Evolutionary conservation across 805 yeast species (phyloP), one percentile per base, ranked within the genome.

Genomic region (Cyberlindnera galapagoensis): DNA sequence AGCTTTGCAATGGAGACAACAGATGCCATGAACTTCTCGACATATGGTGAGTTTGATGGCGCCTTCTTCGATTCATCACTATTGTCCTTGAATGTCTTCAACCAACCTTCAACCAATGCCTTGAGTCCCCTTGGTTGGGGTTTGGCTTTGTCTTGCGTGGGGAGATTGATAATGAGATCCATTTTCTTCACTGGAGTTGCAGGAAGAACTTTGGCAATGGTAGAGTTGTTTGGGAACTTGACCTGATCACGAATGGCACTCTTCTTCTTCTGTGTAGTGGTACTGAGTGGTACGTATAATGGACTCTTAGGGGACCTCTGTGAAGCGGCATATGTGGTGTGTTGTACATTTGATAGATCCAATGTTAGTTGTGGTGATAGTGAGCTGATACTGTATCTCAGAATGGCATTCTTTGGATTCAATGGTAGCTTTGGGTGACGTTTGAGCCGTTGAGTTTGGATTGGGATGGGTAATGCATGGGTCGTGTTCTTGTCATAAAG

Each of bases 141-240:
- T 18, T 37, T 54, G 3, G 56, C 42, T 13, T 33, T 51, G 4
- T 54, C 44, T 6, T 50, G 30, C 6, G 51, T 49, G 4, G 56
- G 47, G 4, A 61, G 39, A 7, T 52, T 52, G 11, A 63, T 43
- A 5, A 57, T 52, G 24, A 65, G 41, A 21, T 72, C 78, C 67
- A 76, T 68, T 40, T 72, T 76, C 49, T 71, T 78, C 7, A 74
- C 75, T 0, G 85, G 88, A 1, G 87, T 79, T 4, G 78, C 73
- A 3, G 88, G 86, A 6, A 74, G 55, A 10, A 81, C 64, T 21
- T 48, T 54, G 41, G 44, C 54, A 28, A 43, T 68, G 56, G 47
- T 63, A 46, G 49, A 76, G 49, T 39, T 68, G 51, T 36, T 54
- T 23, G 76, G 84, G 51, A 42, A 79, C 46, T 55, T 57, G 2